Conservation (phyloP, 1,284 basidiomycete genomes). For the Kalmanozyma brasiliensis region DNA sequence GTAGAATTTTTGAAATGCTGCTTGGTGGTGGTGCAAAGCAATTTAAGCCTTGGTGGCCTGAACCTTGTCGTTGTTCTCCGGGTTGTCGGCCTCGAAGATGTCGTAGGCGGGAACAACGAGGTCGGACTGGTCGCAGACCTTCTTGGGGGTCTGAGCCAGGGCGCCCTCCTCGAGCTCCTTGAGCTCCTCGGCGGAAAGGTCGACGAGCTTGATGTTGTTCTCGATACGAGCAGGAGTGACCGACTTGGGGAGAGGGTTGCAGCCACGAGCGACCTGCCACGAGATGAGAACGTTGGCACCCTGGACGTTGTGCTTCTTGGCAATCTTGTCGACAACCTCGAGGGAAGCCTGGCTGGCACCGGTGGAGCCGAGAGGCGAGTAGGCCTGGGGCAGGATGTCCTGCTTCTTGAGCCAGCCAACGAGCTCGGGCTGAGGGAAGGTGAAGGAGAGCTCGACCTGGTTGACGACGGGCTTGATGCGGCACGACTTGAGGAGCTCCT, state of each 20-base stretch:
- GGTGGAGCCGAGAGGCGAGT: constrained; percentile 59
- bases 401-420: constrained; percentile 74
- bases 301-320: constrained; percentile 53
- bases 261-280: constrained; percentile 60
- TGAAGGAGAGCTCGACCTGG: constrained; percentile 62
- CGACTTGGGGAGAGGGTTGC: constrained; percentile 56
- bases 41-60: constrained; percentile 40
- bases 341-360: constrained; percentile 50
- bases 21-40: not conserved
- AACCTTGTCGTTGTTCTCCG: constrained; percentile 54
- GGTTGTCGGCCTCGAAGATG: constrained; percentile 55
- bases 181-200: constrained; percentile 72
- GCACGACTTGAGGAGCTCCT: constrained; percentile 52
- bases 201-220: constrained; percentile 61
- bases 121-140: constrained; percentile 59
- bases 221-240: constrained; percentile 50
- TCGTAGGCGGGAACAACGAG: constrained; percentile 53
- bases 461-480: constrained; percentile 60
- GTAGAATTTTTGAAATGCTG: not conserved
- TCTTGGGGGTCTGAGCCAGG: constrained; percentile 43
- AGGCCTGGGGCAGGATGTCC: constrained; percentile 57
- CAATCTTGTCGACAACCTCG: constrained; percentile 54
- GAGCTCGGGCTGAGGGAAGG: constrained; percentile 78
- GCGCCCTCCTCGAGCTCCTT: constrained; percentile 70
- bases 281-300: constrained; percentile 57